These are phyloP conservation scores for Auricularia auricula-judae DNA, from an alignment of 768 basidiomycete species.

Conservation along the genomic window DNA sequence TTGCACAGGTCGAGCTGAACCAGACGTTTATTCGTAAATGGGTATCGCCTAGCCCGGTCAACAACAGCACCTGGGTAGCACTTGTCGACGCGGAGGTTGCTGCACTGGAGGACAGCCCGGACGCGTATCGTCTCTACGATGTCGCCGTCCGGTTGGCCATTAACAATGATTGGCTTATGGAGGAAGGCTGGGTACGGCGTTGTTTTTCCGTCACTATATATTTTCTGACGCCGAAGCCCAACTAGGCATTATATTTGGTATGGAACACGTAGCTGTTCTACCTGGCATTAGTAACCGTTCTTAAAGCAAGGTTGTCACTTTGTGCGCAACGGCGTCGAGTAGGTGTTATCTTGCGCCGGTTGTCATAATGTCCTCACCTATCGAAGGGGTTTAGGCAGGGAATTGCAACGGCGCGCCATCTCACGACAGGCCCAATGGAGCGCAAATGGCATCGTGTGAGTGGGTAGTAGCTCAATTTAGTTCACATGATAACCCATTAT, in stretches of 20 bases:
- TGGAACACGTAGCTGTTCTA: background rate
- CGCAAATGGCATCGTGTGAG: constrained; percentile 48
- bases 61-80: constrained; percentile 56
- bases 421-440: constrained; percentile 61
- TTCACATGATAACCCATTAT: too few species aligned
- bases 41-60: constrained; percentile 59
- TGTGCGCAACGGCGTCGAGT: constrained; percentile 48
- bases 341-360: background rate
- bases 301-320: constrained; percentile 61
- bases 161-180: constrained; percentile 58
- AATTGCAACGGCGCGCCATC: constrained; percentile 57
- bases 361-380: background rate
- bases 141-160: constrained; percentile 55
- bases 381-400: constrained; percentile 40
- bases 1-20: constrained; percentile 48
- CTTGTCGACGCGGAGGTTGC: constrained; percentile 65
- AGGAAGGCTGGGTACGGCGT: constrained; percentile 47
- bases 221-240: background rate
- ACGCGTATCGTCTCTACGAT: constrained; percentile 59
- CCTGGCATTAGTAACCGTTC: background rate
- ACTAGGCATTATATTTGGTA: background rate
- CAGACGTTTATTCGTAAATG: constrained; percentile 54
- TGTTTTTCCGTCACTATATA: background rate
- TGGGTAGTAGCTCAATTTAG: background rate
- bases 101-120: constrained; percentile 40